Base-by-base conservation (phyloP, 306 rosid species). In the Gastrolobium villosum region DNA sequence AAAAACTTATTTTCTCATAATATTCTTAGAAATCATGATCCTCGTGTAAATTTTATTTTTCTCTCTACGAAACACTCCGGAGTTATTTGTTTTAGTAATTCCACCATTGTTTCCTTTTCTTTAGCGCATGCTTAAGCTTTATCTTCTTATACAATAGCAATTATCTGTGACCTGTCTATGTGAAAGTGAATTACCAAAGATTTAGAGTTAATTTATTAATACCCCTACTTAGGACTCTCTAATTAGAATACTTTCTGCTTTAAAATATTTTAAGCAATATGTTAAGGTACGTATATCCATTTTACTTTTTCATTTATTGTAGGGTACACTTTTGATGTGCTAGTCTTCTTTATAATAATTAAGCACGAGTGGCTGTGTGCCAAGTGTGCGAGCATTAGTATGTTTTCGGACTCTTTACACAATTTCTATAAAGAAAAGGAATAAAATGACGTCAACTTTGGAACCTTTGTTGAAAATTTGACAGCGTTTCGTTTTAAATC, bases 301-400 rank as follows among this genome's bases (percentile, higher is more conserved):
- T 53, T 5, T 72, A 26, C 34, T 40, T 72, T 41, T 52, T 70
- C 3, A 6, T 40, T 31, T 20, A 35, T 14, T 52, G 69, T 3
- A 75, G 69, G 74, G 78, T 9, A 43, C 46, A 61, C 32, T 43
- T 6, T 70, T 10, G 78, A 76, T 76, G 85, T 70, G 56, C 28
- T 76, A 76, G 76, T 82, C 78, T 20, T 62, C 64, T 35, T 55
- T 76, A 77, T 71, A 69, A 77, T 77, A 64, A 71, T 77, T 57
- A 77, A 70, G 79, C 65, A 48, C 54, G 35, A 64, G 70, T 37
- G 79, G 49, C 10, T 32, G 46, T n/a, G 49, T 76, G 82, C 56
- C 82, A 71, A 55, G 79, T 72, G 86, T 77, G 65, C 40, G 82
- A 63, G 56, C 79, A 64, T 57, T 63, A 63, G 10, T 76, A 34